phyloP scores from a whole-genome alignment of 495 filamentous ascomycete species.

The Neurospora sublineolata region DNA sequence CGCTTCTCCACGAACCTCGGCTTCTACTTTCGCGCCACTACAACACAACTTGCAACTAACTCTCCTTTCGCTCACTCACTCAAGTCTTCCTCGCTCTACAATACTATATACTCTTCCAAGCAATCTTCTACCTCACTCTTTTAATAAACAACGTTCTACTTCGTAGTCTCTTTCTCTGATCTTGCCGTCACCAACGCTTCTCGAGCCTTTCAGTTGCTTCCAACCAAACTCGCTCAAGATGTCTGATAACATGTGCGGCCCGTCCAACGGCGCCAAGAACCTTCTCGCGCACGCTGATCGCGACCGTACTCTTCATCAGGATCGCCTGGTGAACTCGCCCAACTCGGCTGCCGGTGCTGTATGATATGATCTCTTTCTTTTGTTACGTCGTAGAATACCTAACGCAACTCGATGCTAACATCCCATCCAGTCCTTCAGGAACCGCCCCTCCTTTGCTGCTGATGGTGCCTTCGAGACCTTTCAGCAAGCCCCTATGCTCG shows the following conservation, averaged over 20 bases:
- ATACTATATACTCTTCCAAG: slow-evolving; percentile 3
- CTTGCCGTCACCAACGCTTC: background rate
- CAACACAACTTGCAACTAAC: background rate
- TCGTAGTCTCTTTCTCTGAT: background rate
- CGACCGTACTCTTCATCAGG: slow-evolving; percentile 77
- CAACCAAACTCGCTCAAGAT: slow-evolving; percentile 32
- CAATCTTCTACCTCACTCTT: background rate
- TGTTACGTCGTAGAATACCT: background rate
- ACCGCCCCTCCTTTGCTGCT: slow-evolving; percentile 5
- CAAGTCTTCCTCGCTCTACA: background rate
- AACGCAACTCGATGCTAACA: background rate
- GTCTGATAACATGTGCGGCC: slow-evolving; percentile 77
- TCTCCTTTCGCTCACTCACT: background rate
- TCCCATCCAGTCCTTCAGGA: slow-evolving; percentile 21
- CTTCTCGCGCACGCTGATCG: slow-evolving; percentile 70
- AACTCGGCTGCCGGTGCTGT: slow-evolving; percentile 11
- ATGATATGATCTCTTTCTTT: background rate
- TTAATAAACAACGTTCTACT: background rate
- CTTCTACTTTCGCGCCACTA: background rate
- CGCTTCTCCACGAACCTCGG: background rate
- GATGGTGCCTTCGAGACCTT: slow-evolving; percentile 13
- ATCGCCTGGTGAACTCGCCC: slow-evolving; percentile 36
- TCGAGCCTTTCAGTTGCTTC: slow-evolving; percentile 1
- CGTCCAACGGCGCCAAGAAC: slow-evolving; percentile 77
- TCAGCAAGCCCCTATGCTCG: slow-evolving; percentile 7